Base-by-base conservation (phyloP, 1,284 basidiomycete genomes). In the Malassezia restricta region DNA sequence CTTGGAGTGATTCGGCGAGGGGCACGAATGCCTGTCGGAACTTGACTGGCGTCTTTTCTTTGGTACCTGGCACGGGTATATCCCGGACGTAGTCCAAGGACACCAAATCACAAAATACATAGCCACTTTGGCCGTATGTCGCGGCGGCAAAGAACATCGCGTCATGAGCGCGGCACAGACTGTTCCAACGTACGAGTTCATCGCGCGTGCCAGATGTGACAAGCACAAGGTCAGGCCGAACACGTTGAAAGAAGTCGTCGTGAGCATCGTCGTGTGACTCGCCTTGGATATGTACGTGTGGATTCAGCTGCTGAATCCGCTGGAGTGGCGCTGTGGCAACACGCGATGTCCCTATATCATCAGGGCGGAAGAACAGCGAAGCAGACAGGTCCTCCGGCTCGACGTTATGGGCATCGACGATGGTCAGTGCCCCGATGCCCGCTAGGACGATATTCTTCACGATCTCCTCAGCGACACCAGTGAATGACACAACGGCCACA, bases 351-450 rank as follows among this genome's bases (percentile, higher is more conserved):
- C 89, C 91, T 32, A 95, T 82, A 65, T 96, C 91, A 57, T 84
- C 83, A 67, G 94, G 87, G 66, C 89, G 79, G 76, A 87, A 92
- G 75, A 98, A 86, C 78, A 96, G 95, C 9, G 89, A 87, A 6
- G 85, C 81, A 8, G 87, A 87, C 20, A 98, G 80, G 75, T 96
- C 92, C 27, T 49, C 41, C 28, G 17, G 42, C 7, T 30, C 41
- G 0, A 80, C 76, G 0, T 59, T 55, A n/a, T 69, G 65, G 8
- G 75, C 74, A 57, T 82, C 80, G 63, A 80, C 73, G n/a, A 81
- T 68, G 46, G 79, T 79, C 58, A 82, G 53, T 29, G 74, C 71
- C 3, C 79, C 79, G 29, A 82, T 77, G 27, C 80, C 80, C 0
- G 79, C 79, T 12, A 82, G 73, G 6, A 81, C 80, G 32, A 80